Percentiles rank a stretch among this genome's conserved stretches.
These are phyloP conservation scores for Jackrogersella minutella DNA, from an alignment of 495 filamentous ascomycete species.

Conservation along the genomic window DNA sequence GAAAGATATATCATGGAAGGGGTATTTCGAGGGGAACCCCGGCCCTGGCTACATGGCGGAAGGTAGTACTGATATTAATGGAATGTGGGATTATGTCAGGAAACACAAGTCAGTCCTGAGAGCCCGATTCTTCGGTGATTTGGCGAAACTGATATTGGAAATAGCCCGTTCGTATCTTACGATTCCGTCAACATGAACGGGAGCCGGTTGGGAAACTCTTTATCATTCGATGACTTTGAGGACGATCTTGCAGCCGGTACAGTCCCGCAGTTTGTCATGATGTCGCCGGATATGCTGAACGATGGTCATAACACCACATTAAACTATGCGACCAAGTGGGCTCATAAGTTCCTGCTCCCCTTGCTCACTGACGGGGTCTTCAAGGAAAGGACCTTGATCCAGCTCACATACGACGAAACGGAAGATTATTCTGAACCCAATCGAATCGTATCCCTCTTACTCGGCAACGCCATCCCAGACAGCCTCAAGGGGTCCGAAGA, in stretches of 20 bases:
- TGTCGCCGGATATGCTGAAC: conserved; percentile 76
- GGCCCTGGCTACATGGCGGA: conserved; percentile 72
- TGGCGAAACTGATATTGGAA: conserved; percentile 17
- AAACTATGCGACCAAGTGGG: conserved; percentile 66
- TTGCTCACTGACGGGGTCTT: conserved; percentile 67
- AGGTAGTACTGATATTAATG: conserved; percentile 54
- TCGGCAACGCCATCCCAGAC: conserved; percentile 68
- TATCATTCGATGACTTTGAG: conserved; percentile 67
- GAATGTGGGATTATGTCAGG: conserved; percentile 69
- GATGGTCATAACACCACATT: conserved; percentile 74
- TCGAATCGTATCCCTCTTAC: conserved; percentile 66
- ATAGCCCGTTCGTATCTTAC: conserved; percentile 58
- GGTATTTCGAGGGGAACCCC: conserved; percentile 73
- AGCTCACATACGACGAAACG: conserved; percentile 74
- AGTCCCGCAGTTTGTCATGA: conserved; percentile 71
- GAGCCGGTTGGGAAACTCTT: conserved; percentile 63
- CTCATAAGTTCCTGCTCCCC: conserved; percentile 63
- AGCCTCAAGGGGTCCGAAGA: conserved; percentile 66
- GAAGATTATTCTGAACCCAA: conserved; percentile 65
- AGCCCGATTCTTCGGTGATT: background rate
- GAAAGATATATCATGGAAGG: conserved; percentile 67
- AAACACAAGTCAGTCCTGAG: conserved; percentile 67
- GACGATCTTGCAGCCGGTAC: conserved; percentile 60
- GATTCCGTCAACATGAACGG: conserved; percentile 60
- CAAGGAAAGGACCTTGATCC: conserved; percentile 66